Evolutionary conservation across 192 early-diverging fungal species (phyloP).

Genomic region (Mortierella claussenii): DNA sequence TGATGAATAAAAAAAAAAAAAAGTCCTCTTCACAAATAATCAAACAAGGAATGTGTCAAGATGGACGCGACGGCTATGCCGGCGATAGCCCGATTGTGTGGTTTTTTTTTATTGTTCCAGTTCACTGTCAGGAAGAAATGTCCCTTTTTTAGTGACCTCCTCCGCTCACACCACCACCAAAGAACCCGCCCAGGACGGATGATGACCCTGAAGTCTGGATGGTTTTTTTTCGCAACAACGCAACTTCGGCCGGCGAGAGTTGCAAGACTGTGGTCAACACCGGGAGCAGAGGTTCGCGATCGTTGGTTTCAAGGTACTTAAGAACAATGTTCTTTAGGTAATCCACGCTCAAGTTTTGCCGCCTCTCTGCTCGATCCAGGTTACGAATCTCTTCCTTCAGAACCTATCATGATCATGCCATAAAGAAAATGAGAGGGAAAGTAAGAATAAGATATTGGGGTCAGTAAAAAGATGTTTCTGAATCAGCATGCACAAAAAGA

Average conservation of each 20-base stretch:
- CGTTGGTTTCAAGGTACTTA: constrained; percentile 68
- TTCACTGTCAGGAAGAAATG: too few species aligned
- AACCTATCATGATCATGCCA: constrained; percentile 54
- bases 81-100: too few species aligned
- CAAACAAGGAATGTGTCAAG: too few species aligned
- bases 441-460: too few species aligned
- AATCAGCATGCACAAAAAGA: too few species aligned
- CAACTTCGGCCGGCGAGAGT: constrained; percentile 54
- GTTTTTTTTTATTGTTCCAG: too few species aligned
- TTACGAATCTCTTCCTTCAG: constrained; percentile 71
- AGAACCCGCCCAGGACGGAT: constrained; percentile 38
- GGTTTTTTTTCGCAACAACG: constrained; percentile 47
- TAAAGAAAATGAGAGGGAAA: too few species aligned
- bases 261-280: constrained; percentile 58
- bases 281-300: constrained; percentile 56
- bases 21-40: too few species aligned
- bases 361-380: constrained; percentile 66
- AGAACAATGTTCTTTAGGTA: constrained; percentile 79
- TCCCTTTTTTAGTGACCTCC: too few species aligned
- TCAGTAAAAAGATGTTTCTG: too few species aligned
- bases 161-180: constrained; percentile 20
- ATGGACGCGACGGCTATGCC: too few species aligned
- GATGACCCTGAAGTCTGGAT: constrained; percentile 23
- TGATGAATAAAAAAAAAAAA: too few species aligned
- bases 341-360: constrained; percentile 72